Evolutionary conservation across 495 filamentous ascomycete genomes (phyloP).

Genomic region (Neurospora tetrasperma): DNA sequence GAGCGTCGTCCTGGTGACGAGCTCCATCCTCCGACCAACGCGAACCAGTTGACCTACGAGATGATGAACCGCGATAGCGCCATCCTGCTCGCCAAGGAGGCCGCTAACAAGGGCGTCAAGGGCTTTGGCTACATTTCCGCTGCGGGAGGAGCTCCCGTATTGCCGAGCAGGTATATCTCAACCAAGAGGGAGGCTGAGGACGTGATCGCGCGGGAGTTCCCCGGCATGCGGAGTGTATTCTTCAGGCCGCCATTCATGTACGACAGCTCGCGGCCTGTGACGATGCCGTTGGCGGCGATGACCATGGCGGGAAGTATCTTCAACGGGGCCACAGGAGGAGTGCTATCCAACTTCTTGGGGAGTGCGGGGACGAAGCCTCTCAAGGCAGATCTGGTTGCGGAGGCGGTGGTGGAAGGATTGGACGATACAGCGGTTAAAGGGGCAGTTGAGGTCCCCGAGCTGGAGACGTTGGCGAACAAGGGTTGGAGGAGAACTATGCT

Average conservation of each 20-base stretch:
- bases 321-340: constrained; percentile 64
- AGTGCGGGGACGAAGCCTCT: constrained; percentile 81
- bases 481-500: constrained; percentile 78
- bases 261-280: constrained; percentile 70
- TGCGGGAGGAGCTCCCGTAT: constrained; percentile 68
- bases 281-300: constrained; percentile 69
- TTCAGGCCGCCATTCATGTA: constrained; percentile 82
- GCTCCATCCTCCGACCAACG: constrained; percentile 4
- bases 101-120: constrained; percentile 48
- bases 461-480: constrained; percentile 63
- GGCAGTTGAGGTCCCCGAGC: constrained; percentile 53
- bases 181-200: constrained; percentile 89
- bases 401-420: constrained; percentile 74
- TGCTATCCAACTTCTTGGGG: constrained; percentile 62
- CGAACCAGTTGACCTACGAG: constrained; percentile 86
- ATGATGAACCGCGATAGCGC: constrained; percentile 89
- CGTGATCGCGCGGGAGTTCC: constrained; percentile 59
- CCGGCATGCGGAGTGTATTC: constrained; percentile 68
- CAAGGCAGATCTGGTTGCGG: constrained; percentile 73
- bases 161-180: constrained; percentile 76
- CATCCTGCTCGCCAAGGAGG: constrained; percentile 77
- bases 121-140: constrained; percentile 84
- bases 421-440: constrained; percentile 59
- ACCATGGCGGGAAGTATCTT: constrained; percentile 57
- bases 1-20: constrained; percentile 42